Evolutionary conservation across 805 yeast genomes (phyloP).

Genomic region (Candida maesae): DNA sequence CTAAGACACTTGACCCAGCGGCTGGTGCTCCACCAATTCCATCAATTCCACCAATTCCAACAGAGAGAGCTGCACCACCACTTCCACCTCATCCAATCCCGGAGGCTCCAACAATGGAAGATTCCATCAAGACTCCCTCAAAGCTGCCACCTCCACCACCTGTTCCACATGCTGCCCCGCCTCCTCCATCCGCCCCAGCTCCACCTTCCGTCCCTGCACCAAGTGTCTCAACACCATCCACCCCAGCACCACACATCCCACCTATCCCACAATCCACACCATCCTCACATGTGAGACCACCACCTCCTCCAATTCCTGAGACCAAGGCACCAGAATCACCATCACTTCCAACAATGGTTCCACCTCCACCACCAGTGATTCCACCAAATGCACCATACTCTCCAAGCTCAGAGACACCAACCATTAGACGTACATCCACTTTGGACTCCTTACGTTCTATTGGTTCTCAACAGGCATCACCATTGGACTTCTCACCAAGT

Average conservation of each 20-base stretch:
- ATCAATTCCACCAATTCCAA: neutral
- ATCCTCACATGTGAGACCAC: neutral
- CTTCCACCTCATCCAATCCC: neutral
- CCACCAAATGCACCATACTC: slow-evolving; percentile 6
- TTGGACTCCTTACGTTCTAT: slow-evolving; percentile 4
- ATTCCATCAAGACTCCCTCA: slow-evolving; percentile 15
- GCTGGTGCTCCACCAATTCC: neutral
- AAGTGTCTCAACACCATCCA: neutral
- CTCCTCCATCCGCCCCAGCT: too few relatives aligned
- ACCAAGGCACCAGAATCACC: slow-evolving; percentile 1
- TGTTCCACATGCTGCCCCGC: slow-evolving; percentile 20
- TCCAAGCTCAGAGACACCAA: slow-evolving; percentile 8
- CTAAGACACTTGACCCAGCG: slow-evolving; percentile 8
- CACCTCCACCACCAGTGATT: slow-evolving; percentile 8
- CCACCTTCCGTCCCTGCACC: slow-evolving; percentile 9
- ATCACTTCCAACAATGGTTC: slow-evolving; percentile 1
- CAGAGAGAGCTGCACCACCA: too few relatives aligned
- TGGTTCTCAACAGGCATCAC: slow-evolving; percentile 6
- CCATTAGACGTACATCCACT: slow-evolving; percentile 6
- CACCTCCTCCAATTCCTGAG: slow-evolving; percentile 14
- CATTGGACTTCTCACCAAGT: slow-evolving; percentile 8
- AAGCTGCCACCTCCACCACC: too few relatives aligned
- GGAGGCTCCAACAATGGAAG: neutral
- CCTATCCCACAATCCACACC: slow-evolving; percentile 14
- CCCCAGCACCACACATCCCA: slow-evolving; percentile 20